Evolutionary conservation across 768 basidiomycete species (phyloP), one percentile per base, ranked within the genome.

Genomic region (Russula foetens): DNA sequence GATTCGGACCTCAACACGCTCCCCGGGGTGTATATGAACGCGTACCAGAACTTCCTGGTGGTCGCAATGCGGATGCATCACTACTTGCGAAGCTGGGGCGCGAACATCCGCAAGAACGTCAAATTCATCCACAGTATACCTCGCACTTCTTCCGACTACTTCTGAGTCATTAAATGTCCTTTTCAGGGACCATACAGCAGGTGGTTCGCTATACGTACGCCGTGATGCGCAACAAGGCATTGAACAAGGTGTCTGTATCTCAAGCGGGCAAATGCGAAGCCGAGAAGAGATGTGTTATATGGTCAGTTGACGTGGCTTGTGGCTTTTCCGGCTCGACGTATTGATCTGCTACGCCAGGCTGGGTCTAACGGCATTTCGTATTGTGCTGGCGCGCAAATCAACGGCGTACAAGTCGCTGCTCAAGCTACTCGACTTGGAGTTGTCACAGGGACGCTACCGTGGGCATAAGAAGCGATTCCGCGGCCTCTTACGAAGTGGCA

Each of bases 21-120:
- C 19, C 68, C 78, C 44, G 79, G 78, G 1, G 82, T 92, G 11
- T 82, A 89, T 71, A 70, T 84, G 55, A 99, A 98, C 71, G 78
- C 96, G 14, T 97, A 92, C 71, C 89, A 92, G 69, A 90, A 86
- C 67, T 88, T 94, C 69, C 72, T 90, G 31, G 71, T 97, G 45
- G 79, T 84, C 3, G 91, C 89, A 0, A 85, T 93, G 78, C 96
- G 91, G 74, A 88, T 92, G 80, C 84, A 91, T 60, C 79, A 81
- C 54, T 97, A 98, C 69, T 74, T 98, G 35, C 77, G 79, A 38
- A 77, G 79, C 53, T 87, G 83, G 84, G 76, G 79, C 15, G 62
- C 76, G 19, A 73, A 75, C 52, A 65, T 75, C n/a, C 67, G 64
- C 33, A 80, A 74, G 62, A 80, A 78, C 58, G 67, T 68, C 29